Evolutionary conservation across 441 rosid genomes (phyloP).

Genomic region (Bocquillonia castaneifolia): DNA sequence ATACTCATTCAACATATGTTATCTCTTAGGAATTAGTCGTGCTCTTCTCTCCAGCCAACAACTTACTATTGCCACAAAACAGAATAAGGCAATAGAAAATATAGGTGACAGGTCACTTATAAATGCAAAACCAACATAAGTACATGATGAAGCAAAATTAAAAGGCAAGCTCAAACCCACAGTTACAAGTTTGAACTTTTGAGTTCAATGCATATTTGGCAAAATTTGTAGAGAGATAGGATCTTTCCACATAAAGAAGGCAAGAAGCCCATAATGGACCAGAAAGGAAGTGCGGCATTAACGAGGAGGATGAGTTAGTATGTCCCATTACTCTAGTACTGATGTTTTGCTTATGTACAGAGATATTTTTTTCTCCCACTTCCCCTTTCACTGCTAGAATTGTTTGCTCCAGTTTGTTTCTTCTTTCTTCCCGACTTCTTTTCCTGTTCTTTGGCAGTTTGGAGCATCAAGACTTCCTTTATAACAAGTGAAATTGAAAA

Average conservation of each 20-base stretch:
- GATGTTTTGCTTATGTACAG: neutral
- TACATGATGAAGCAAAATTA: conserved; percentile 11
- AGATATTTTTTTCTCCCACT: neutral
- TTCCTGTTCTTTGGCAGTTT: neutral
- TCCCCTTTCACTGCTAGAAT: neutral
- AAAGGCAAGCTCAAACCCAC: neutral
- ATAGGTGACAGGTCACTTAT: neutral
- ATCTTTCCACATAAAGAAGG: neutral
- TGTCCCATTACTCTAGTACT: neutral
- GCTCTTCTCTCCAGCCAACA: neutral
- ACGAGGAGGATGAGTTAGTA: neutral
- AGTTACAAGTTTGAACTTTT: neutral
- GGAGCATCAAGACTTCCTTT: neutral
- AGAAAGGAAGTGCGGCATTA: neutral
- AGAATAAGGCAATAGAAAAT: neutral
- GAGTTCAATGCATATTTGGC: neutral
- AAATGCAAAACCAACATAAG: conserved; percentile 5
- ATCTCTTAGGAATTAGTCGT: neutral
- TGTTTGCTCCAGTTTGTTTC: neutral
- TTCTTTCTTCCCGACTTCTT: neutral
- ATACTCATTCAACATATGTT: neutral
- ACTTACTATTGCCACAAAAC: neutral
- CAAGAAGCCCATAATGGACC: neutral
- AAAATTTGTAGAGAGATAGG: neutral
- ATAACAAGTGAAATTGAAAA: neutral